Conservation (phyloP, 768 basidiomycete species). For the Rhizopogon roseolus region DNA sequence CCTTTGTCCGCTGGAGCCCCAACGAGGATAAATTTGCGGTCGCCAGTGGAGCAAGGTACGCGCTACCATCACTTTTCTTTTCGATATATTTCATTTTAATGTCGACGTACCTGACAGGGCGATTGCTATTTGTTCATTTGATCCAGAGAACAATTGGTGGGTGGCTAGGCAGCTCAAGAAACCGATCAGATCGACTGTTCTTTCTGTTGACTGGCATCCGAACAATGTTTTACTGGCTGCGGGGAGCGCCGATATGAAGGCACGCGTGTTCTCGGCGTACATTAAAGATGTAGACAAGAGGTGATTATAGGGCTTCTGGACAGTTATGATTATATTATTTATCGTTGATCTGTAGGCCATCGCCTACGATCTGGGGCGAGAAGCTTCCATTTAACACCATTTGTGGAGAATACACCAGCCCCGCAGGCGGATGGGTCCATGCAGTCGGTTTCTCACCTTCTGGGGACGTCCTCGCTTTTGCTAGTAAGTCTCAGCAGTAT, state of each 20-base stretch:
- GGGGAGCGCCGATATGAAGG: slow-evolving; percentile 97
- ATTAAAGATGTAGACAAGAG: slow-evolving; percentile 97
- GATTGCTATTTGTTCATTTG: slow-evolving; percentile 95
- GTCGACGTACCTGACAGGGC: slow-evolving; percentile 44
- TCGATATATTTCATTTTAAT: background rate
- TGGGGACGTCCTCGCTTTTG: slow-evolving; percentile 91
- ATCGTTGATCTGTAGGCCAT: slow-evolving; percentile 50
- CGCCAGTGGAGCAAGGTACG: slow-evolving; percentile 88
- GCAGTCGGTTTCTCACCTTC: slow-evolving; percentile 93
- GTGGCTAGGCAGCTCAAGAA: slow-evolving; percentile 96
- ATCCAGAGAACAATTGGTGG: slow-evolving; percentile 99
- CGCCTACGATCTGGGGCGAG: slow-evolving; percentile 93
- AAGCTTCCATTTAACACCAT: slow-evolving; percentile 97
- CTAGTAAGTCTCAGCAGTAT: slow-evolving; percentile 53
- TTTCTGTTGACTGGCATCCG: slow-evolving; percentile 96
- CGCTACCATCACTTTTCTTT: background rate
- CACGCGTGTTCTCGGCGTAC: slow-evolving; percentile 95
- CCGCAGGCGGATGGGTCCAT: slow-evolving; percentile 96
- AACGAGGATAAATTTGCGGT: slow-evolving; percentile 99
- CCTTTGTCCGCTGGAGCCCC: slow-evolving; percentile 93
- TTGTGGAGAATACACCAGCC: slow-evolving; percentile 88
- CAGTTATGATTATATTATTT: background rate
- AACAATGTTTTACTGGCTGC: slow-evolving; percentile 97
- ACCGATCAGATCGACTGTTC: slow-evolving; percentile 91
- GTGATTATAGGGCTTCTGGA: slow-evolving; percentile 34